Evolutionary conservation across 345 rosid genomes (phyloP), one percentile per base, ranked within the genome.

Genomic region (Odontarrhena argentea): DNA sequence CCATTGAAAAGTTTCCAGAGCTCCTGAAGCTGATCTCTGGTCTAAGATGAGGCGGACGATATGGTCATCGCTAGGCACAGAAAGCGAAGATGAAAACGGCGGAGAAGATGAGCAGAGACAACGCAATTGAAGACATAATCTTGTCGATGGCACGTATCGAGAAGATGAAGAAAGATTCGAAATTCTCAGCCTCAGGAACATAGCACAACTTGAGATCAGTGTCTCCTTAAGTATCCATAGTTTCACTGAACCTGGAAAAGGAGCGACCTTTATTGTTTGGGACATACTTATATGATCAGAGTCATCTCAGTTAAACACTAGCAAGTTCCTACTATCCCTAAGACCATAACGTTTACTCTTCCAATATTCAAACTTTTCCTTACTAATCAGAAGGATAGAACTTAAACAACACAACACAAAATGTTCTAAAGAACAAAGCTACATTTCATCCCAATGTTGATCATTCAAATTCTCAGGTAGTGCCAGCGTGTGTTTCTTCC

Each of bases 1-100:
- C 98, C 96, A 93, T 56, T 62, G 72, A 78, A 93, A 89, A 32
- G 98, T 87, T 51, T 82, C 69, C 12, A 87, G 67, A 40, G 90
- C 89, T 77, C 75, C 74, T 28, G 80, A 56, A 3, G 92, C 71
- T 55, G 97, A 72, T 37, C 80, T 92, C 70, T 87, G 93, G 65
- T 93, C 96, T 59, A 84, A 74, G 65, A 93, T 85, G 55, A 90
- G 83, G 40, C 76, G 81, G 52, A 84, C 63, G 11, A 90, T 74
- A 67, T 84, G 96, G 1, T 86, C 86, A 10, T 80, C 83, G 46
- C 73, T 81, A 14, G 96, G 92, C 38, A 74, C 79, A 3, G 82
- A 54, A 7, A 74, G 70, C 7, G 74, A 61, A 28, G 80, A 59
- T 3, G 83, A 70, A 0, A 60, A 55, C 0, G 66, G 18, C 11